Evolutionary conservation across 768 basidiomycete species (phyloP).

Genomic region (Suillus decipiens): DNA sequence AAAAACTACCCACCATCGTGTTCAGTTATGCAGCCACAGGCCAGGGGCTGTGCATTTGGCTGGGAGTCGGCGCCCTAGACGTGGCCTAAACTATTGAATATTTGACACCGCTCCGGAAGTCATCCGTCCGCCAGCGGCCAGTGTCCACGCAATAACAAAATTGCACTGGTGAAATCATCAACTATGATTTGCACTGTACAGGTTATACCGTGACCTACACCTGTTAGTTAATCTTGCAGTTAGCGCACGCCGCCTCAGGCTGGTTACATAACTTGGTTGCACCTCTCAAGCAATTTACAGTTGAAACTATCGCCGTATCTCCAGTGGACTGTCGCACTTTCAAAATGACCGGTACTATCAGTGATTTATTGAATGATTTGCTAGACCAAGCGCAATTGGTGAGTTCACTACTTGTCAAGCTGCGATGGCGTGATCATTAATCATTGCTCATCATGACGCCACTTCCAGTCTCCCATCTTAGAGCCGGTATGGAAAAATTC

Average conservation of each 20-base stretch:
- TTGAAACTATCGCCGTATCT: not conserved
- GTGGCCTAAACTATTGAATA: not conserved
- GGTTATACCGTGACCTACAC: not conserved
- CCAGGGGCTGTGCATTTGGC: not conserved
- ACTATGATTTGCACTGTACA: not conserved
- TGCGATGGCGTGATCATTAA: slow-evolving; percentile 36
- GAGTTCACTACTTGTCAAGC: slow-evolving; percentile 8
- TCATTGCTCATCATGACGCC: slow-evolving; percentile 30
- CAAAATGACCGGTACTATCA: slow-evolving; percentile 7
- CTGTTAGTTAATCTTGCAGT: not conserved
- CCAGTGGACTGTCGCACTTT: not conserved
- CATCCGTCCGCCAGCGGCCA: too few relatives aligned
- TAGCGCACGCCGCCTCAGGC: not conserved
- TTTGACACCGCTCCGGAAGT: not conserved
- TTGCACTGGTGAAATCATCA: not conserved
- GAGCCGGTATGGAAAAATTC: slow-evolving; percentile 18
- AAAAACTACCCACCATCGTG: not conserved
- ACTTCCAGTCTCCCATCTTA: slow-evolving; percentile 14
- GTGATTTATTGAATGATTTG: slow-evolving; percentile 14
- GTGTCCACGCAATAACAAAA: not conserved
- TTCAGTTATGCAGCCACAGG: not conserved
- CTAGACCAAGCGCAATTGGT: slow-evolving; percentile 25
- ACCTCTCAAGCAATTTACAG: not conserved
- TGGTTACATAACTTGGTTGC: not conserved
- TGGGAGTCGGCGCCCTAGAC: not conserved